These are phyloP conservation scores for Miscanthus lutarioriparius DNA, from an alignment of 176 grass and related monocot genomes.

Conservation along the genomic window DNA sequence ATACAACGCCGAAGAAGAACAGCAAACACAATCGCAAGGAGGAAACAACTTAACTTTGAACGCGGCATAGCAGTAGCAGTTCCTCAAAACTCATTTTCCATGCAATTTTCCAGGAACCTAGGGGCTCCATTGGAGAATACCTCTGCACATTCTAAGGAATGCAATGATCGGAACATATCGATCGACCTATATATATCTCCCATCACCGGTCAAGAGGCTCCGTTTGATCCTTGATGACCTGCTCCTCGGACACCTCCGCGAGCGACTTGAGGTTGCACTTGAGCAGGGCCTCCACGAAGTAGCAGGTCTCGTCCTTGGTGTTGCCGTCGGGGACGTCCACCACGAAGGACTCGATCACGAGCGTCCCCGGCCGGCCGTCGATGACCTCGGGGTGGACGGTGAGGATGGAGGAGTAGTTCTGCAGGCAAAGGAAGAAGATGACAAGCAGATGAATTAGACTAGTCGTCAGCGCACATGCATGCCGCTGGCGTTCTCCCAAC, in stretches of 20 bases:
- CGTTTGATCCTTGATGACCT: slow-evolving; percentile 61
- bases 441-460: slow-evolving; percentile 34
- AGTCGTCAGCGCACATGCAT: background rate
- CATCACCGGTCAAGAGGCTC: slow-evolving; percentile 58
- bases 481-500: background rate
- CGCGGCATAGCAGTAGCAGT: slow-evolving; percentile 21
- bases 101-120: slow-evolving; percentile 40
- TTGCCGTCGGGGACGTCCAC: slow-evolving; percentile 91
- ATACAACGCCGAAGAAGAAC: slow-evolving; percentile 30
- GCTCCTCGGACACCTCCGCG: slow-evolving; percentile 73
- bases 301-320: slow-evolving; percentile 91
- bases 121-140: slow-evolving; percentile 41
- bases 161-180: background rate
- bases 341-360: slow-evolving; percentile 88
- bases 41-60: background rate
- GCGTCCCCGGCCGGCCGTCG: slow-evolving; percentile 67
- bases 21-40: slow-evolving; percentile 23
- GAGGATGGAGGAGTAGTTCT: slow-evolving; percentile 95
- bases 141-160: slow-evolving; percentile 40
- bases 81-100: slow-evolving; percentile 30
- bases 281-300: slow-evolving; percentile 82
- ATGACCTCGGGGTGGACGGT: slow-evolving; percentile 91
- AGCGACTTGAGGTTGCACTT: slow-evolving; percentile 99
- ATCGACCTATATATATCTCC: background rate
- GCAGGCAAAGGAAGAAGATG: background rate